Percentiles rank a stretch among this genome's conserved stretches.
Evolutionary conservation across 169 alveolate species (phyloP).

Genomic region (Plasmodium reichenowi): DNA sequence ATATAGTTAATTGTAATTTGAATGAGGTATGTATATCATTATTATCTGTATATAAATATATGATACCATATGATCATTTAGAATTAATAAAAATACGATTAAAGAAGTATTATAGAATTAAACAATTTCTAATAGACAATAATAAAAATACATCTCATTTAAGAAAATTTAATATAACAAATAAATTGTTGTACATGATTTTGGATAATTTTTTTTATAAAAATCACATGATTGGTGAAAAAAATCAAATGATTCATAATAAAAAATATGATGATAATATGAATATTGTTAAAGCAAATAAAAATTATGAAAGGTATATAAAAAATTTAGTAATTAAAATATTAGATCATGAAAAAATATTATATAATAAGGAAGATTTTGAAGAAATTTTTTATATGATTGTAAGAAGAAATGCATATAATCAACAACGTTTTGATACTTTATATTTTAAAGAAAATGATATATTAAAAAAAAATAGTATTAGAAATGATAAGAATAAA

Average conservation of each 20-base stretch:
- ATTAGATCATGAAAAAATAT: conserved; percentile 53
- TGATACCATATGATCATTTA: conserved; percentile 31
- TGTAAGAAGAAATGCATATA: conserved; percentile 19
- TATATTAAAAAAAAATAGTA: background rate
- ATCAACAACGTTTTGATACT: background rate
- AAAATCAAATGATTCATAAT: conserved; percentile 1
- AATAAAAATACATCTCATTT: conserved; percentile 52
- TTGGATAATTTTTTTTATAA: conserved; percentile 10
- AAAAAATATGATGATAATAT: background rate
- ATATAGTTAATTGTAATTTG: conserved; percentile 20
- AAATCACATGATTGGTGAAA: conserved; percentile 14
- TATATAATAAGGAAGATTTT: conserved; percentile 64
- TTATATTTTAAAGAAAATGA: background rate
- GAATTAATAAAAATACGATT: conserved; percentile 45
- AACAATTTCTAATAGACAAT: conserved; percentile 12
- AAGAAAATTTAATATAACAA: conserved; percentile 33
- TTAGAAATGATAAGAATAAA: background rate
- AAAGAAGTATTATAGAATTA: conserved; percentile 10
- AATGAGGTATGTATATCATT: conserved; percentile 52
- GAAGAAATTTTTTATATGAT: conserved; percentile 70
- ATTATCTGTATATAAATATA: conserved; percentile 30
- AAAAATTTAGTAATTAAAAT: conserved; percentile 57
- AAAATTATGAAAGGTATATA: conserved; percentile 64
- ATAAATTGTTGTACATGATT: conserved; percentile 16
- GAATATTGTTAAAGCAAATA: conserved; percentile 3